Conservation (phyloP, 345 rosid genomes). For the Acer yangbiense region DNA sequence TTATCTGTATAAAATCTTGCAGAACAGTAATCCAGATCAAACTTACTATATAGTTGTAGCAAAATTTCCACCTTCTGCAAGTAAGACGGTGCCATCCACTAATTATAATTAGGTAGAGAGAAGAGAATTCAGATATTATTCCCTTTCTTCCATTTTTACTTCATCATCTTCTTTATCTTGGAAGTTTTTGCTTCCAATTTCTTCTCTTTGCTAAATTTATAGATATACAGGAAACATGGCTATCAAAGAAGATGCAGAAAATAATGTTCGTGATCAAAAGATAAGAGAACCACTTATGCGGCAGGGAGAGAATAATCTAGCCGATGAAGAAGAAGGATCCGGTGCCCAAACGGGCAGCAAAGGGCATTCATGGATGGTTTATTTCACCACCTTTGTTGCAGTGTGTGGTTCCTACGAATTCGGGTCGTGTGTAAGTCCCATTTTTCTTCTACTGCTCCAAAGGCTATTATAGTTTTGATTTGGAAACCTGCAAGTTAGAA, state of each 20-base stretch:
- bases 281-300: slow-evolving; percentile 38
- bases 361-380: slow-evolving; percentile 66
- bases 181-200: not conserved
- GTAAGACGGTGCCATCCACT: not conserved
- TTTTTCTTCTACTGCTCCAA: not conserved
- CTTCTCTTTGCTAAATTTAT: slow-evolving; percentile 21
- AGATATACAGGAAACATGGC: slow-evolving; percentile 32
- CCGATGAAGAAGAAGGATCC: slow-evolving; percentile 29
- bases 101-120: not conserved
- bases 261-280: slow-evolving; percentile 19
- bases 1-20: not conserved
- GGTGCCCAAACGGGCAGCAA: slow-evolving; percentile 21
- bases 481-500: not conserved
- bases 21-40: not conserved
- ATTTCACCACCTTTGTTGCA: slow-evolving; percentile 75
- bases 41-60: not conserved
- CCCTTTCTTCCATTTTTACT: not conserved
- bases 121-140: not conserved
- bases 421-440: slow-evolving; percentile 74
- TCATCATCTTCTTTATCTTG: not conserved
- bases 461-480: too few relatives aligned
- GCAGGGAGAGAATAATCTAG: slow-evolving; percentile 20
- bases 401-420: slow-evolving; percentile 85
- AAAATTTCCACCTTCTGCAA: not conserved
- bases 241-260: slow-evolving; percentile 34